Conservation (phyloP, 2,329 filamentous ascomycete species). For the Claviceps humidiphila region DNA sequence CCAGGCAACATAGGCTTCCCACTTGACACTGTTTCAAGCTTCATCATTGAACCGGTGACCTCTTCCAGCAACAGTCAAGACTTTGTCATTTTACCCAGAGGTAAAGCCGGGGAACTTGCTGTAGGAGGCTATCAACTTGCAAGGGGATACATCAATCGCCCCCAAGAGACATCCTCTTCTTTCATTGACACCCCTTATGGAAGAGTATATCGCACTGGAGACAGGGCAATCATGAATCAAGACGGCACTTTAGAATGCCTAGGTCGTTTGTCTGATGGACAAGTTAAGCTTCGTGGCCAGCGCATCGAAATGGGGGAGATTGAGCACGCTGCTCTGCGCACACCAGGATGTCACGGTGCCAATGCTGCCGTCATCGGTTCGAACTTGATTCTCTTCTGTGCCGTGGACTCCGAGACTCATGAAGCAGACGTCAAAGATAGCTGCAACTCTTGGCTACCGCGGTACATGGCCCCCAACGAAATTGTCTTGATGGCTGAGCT, state of each 20-base stretch:
- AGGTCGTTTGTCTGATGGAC: slow-evolving; percentile 65
- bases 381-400: slow-evolving; percentile 62
- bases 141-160: slow-evolving; percentile 66
- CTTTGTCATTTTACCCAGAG: slow-evolving; percentile 45
- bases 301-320: slow-evolving; percentile 69
- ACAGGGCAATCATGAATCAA: slow-evolving; percentile 57
- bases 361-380: slow-evolving; percentile 55
- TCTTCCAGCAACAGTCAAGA: slow-evolving; percentile 10
- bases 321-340: slow-evolving; percentile 54
- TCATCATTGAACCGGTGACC: slow-evolving; percentile 43
- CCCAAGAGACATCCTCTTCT: slow-evolving; percentile 56
- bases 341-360: slow-evolving; percentile 48
- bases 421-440: slow-evolving; percentile 36
- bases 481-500: slow-evolving; percentile 51
- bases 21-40: slow-evolving; percentile 68
- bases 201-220: slow-evolving; percentile 69
- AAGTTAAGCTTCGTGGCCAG: slow-evolving; percentile 79
- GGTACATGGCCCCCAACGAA: slow-evolving; percentile 72
- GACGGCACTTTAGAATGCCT: slow-evolving; percentile 70
- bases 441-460: slow-evolving; percentile 64
- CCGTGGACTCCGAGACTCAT: slow-evolving; percentile 28
- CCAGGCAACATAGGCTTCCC: slow-evolving; percentile 64
- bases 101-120: slow-evolving; percentile 65
- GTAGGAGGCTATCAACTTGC: slow-evolving; percentile 73
- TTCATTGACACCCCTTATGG: slow-evolving; percentile 61